phyloP scores from a whole-genome alignment of 306 rosid species.

The Vigna radiata region DNA sequence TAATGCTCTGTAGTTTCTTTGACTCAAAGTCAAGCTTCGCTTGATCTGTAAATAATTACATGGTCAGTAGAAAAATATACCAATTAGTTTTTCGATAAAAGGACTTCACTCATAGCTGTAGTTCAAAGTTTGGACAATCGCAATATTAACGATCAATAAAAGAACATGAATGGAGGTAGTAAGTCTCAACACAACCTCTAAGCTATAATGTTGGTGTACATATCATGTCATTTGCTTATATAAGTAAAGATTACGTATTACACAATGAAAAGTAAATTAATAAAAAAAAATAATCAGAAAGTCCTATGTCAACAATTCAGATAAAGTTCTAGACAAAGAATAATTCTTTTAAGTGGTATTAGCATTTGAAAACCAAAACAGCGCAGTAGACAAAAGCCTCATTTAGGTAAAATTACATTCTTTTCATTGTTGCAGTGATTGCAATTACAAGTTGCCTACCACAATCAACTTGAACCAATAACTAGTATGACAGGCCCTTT shows the following conservation, averaged over 20 bases:
- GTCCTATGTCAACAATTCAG: not conserved
- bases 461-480: not conserved
- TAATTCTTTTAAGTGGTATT: not conserved
- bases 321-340: not conserved
- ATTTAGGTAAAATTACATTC: conserved; percentile 1
- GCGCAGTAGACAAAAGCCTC: not conserved
- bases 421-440: conserved; percentile 16
- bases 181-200: conserved; percentile 5
- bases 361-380: not conserved
- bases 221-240: conserved; percentile 8
- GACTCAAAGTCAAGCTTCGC: conserved; percentile 74
- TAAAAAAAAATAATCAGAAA: conserved; percentile 1
- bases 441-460: conserved; percentile 19
- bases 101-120: not conserved
- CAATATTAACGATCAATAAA: not conserved
- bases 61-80: conserved; percentile 4
- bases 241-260: not conserved
- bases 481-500: not conserved
- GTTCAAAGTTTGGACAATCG: conserved; percentile 3
- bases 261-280: conserved; percentile 25
- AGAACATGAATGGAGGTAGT: conserved; percentile 22
- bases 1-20: conserved; percentile 72
- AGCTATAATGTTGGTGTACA: conserved; percentile 27
- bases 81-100: conserved; percentile 22
- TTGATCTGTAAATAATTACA: conserved; percentile 68